Conservation (phyloP, 2,329 filamentous ascomycete species). For the Orbilia javanica region DNA sequence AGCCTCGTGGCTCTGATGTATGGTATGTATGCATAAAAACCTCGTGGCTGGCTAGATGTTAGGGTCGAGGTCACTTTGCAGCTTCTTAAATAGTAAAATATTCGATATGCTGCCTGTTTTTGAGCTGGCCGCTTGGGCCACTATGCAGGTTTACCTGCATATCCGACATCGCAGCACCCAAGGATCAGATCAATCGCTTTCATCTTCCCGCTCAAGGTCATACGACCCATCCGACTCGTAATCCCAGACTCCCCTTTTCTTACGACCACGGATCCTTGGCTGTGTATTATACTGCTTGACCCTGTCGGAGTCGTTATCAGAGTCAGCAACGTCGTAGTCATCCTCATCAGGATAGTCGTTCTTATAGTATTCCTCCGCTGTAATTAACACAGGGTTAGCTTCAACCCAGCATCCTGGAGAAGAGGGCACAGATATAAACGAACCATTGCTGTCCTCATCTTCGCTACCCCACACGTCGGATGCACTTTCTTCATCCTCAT, state of each 20-base stretch:
- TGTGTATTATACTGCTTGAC: conserved; percentile 32
- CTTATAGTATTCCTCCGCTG: conserved; percentile 62
- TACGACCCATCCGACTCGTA: conserved; percentile 55
- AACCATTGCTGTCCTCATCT: conserved; percentile 62
- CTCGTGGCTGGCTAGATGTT: conserved; percentile 28
- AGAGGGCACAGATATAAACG: background rate
- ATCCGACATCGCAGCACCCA: conserved; percentile 25
- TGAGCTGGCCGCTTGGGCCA: conserved; percentile 17
- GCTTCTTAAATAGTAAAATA: conserved; percentile 48
- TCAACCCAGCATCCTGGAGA: conserved; percentile 10
- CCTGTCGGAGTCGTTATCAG: conserved; percentile 57
- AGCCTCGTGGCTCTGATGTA: conserved; percentile 9
- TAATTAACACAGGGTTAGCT: conserved; percentile 25
- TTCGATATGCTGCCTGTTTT: conserved; percentile 1
- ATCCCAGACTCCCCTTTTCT: conserved; percentile 56
- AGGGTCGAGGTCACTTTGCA: conserved; percentile 23
- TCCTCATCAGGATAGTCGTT: conserved; percentile 63
- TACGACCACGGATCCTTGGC: conserved; percentile 50
- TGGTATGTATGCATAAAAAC: conserved; percentile 22
- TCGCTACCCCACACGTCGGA: conserved; percentile 61
- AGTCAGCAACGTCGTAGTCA: conserved; percentile 56
- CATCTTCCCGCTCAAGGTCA: conserved; percentile 54
- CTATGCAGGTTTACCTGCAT: conserved; percentile 11
- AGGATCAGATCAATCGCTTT: conserved; percentile 47
- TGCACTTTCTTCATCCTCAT: conserved; percentile 61